Conservation (phyloP, 208 protist genomes). For the Leishmania aethiopica region DNA sequence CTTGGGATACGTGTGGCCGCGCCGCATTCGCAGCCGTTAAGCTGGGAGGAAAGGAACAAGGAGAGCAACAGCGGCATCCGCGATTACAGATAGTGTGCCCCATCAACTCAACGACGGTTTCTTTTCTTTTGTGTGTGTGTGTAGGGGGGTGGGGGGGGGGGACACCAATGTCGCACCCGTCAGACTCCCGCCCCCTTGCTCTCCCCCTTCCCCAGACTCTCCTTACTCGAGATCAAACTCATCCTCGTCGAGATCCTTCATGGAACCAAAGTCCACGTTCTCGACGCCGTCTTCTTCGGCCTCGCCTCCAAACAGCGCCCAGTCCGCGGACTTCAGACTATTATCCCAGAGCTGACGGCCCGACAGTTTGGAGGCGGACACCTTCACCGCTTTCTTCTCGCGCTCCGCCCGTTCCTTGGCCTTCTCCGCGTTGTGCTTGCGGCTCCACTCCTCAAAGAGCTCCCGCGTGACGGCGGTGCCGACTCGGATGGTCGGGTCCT, state of each 20-base stretch:
- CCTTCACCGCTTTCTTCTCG: conserved; percentile 39
- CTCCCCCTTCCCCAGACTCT: too few relatives aligned
- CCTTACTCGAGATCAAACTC: conserved; percentile 76
- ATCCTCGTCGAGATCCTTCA: conserved; percentile 50
- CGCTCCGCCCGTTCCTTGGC: conserved; percentile 36
- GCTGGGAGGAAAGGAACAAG: not conserved
- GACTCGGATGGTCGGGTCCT: conserved; percentile 79
- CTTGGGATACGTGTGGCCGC: not conserved
- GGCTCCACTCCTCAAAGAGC: conserved; percentile 83
- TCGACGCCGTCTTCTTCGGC: conserved; percentile 58
- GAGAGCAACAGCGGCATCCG: not conserved
- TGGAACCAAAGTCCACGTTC: conserved; percentile 69
- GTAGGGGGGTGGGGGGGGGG: not conserved
- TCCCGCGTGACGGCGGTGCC: conserved; percentile 84
- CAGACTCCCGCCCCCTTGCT: too few relatives aligned
- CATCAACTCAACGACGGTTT: not conserved
- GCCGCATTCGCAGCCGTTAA: not conserved
- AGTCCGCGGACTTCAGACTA: conserved; percentile 73
- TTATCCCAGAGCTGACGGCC: conserved; percentile 88
- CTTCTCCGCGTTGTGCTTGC: conserved; percentile 65
- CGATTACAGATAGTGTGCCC: not conserved
- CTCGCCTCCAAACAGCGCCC: conserved; percentile 73
- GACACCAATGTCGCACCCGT: too few relatives aligned
- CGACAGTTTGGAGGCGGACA: conserved; percentile 72
- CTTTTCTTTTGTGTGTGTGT: not conserved